phyloP scores from a whole-genome alignment of 2,329 filamentous ascomycete genomes.

The Uncinocarpus reesii region DNA sequence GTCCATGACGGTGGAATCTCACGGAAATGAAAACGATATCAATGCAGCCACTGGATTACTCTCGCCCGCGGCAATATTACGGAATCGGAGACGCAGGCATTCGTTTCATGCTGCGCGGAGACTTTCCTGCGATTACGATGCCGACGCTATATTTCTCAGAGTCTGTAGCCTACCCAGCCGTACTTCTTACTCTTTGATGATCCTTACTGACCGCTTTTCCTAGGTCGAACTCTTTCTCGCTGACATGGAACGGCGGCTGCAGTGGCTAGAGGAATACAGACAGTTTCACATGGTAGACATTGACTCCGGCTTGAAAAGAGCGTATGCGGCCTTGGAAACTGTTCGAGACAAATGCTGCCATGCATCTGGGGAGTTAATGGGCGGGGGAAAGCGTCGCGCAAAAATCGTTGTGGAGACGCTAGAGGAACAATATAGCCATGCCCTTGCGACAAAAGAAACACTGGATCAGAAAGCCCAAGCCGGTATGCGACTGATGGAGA shows the following conservation, averaged over 20 bases:
- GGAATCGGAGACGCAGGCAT: slow-evolving; percentile 35
- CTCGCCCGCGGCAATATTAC: slow-evolving; percentile 28
- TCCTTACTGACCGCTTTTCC: neutral
- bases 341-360: slow-evolving; percentile 82
- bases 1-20: slow-evolving; percentile 33
- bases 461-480: slow-evolving; percentile 85
- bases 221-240: slow-evolving; percentile 48
- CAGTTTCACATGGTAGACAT: slow-evolving; percentile 69
- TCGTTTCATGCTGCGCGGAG: slow-evolving; percentile 37
- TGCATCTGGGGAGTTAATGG: slow-evolving; percentile 81
- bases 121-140: slow-evolving; percentile 37
- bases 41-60: slow-evolving; percentile 21
- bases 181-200: neutral
- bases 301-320: slow-evolving; percentile 72
- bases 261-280: slow-evolving; percentile 79
- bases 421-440: slow-evolving; percentile 77
- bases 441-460: slow-evolving; percentile 70
- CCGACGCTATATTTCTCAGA: slow-evolving; percentile 38
- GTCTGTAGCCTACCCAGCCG: slow-evolving; percentile 20
- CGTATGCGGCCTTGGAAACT: slow-evolving; percentile 74
- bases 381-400: slow-evolving; percentile 70
- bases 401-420: slow-evolving; percentile 88
- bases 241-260: slow-evolving; percentile 76
- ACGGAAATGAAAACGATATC: slow-evolving; percentile 19
- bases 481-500: slow-evolving; percentile 76